Percentiles rank a stretch among this genome's conserved stretches.
Conservation (phyloP, 768 basidiomycete species). For the Russula brevipes region DNA sequence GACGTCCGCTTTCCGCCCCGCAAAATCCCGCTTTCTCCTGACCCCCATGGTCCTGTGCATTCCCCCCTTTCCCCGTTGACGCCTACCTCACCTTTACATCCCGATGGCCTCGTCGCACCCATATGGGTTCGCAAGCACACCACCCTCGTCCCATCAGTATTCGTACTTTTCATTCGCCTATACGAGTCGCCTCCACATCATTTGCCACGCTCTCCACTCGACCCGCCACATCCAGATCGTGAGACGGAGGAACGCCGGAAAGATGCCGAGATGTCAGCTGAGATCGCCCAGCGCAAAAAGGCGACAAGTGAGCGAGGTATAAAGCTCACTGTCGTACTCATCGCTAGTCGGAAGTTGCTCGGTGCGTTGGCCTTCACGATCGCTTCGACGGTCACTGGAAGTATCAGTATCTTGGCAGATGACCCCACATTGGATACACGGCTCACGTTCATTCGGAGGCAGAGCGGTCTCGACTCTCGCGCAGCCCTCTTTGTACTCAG, state of each 20-base stretch:
- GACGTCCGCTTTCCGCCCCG: conserved; percentile 82
- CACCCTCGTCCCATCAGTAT: conserved; percentile 84
- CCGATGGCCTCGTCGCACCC: conserved; percentile 94
- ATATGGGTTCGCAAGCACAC: conserved; percentile 98
- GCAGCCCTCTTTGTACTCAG: conserved; percentile 93
- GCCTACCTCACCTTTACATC: conserved; percentile 81
- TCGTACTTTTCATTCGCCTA: conserved; percentile 84
- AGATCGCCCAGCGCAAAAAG: conserved; percentile 77
- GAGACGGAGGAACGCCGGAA: conserved; percentile 62
- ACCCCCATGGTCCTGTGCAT: conserved; percentile 53
- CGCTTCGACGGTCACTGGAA: conserved; percentile 2
- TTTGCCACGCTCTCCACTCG: conserved; percentile 49
- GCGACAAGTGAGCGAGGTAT: conserved; percentile 77
- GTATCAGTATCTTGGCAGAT: conserved; percentile 42
- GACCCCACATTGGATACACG: conserved; percentile 79
- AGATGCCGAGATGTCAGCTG: conserved; percentile 74
- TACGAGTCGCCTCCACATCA: conserved; percentile 53
- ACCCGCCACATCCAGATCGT: conserved; percentile 46
- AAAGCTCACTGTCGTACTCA: conserved; percentile 89
- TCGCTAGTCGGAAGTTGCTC: conserved; percentile 83
- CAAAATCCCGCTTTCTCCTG: conserved; percentile 58
- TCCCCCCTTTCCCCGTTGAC: conserved; percentile 94
- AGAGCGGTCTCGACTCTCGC: conserved; percentile 84
- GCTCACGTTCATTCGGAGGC: conserved; percentile 79
- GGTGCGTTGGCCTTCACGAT: conserved; percentile 44